Base-by-base conservation (phyloP, 208 protist species). In the Acanthamoeba divionensis region DNA sequence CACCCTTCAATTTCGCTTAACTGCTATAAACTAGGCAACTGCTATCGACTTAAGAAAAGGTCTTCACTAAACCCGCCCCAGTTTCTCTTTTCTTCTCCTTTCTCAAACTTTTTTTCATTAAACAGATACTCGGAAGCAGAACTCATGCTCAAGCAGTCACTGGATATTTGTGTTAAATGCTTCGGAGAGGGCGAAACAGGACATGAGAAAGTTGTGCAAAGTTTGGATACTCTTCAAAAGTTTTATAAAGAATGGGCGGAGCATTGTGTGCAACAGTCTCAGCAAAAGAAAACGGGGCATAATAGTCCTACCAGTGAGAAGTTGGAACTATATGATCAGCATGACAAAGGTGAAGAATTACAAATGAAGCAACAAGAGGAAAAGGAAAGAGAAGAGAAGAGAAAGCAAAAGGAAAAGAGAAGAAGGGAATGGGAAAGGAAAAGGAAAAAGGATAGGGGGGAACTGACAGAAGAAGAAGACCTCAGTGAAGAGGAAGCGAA, bases 241-340 rank as follows among this genome's bases (percentile, higher is more conserved):
- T 80, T 80, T 31, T 80, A 80, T 48, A 80, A 55, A 33, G 69
- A 80, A 33, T 80, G 69, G 69, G 69, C 69, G 29, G 69, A 80
- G 45, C 57, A 80, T 48, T 45, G 29, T 26, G 69, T 80, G 8
- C 26, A 48, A 38, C 63, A 71, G 26, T 71, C 63, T 15, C 63
- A 24, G n/a, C n/a, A n/a, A n/a, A n/a, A n/a, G n/a, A n/a, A n/a
- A n/a, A n/a, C n/a, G n/a, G n/a, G n/a, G n/a, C n/a, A n/a, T n/a
- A n/a, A n/a, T n/a, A n/a, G n/a, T n/a, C n/a, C n/a, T n/a, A n/a
- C n/a, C n/a, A n/a, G n/a, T 18, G 63, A 71, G 63, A 71, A 71
- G 63, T 38, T 31, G 1, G 0, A 38, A 24, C 63, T 41, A 31
- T 31, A 71, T 31, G 26, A 71, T 38, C 31, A 66, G 60, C 10